phyloP scores from a whole-genome alignment of 345 rosid genomes.

The Gossypium herbaceum region DNA sequence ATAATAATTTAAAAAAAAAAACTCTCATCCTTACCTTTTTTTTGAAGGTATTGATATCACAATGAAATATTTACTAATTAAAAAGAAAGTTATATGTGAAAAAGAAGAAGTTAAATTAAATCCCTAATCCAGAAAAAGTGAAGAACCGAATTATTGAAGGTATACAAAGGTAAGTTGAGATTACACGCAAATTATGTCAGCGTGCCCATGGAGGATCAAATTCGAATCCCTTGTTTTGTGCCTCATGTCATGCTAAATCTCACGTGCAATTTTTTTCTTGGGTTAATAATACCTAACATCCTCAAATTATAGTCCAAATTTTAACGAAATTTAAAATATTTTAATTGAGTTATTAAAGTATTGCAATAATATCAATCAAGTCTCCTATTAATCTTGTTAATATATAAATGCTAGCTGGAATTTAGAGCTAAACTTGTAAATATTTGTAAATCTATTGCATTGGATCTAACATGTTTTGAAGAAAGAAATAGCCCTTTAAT shows the following conservation, averaged over 20 bases:
- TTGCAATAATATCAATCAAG: too few relatives aligned
- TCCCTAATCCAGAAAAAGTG: background rate
- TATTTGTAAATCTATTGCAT: too few relatives aligned
- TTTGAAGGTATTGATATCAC: background rate
- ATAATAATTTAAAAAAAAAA: background rate
- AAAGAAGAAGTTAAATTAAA: background rate
- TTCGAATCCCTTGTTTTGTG: background rate
- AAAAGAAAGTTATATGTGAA: background rate
- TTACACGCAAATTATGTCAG: slow-evolving; percentile 48
- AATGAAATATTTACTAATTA: background rate
- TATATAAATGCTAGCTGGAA: too few relatives aligned
- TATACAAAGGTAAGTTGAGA: slow-evolving; percentile 45
- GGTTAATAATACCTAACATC: too few relatives aligned
- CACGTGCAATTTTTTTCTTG: slow-evolving; percentile 33
- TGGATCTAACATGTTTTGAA: too few relatives aligned
- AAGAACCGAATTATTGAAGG: slow-evolving; percentile 41
- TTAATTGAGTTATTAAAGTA: too few relatives aligned
- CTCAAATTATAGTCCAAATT: too few relatives aligned
- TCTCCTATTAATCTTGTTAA: too few relatives aligned
- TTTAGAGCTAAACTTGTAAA: too few relatives aligned
- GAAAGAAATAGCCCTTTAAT: too few relatives aligned
- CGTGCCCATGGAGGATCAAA: background rate
- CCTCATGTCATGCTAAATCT: slow-evolving; percentile 21
- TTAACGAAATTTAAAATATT: too few relatives aligned
- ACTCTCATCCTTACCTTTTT: background rate